Base-by-base conservation (phyloP, 1,139 yeast species). In the Blastobotrys aristatus region DNA sequence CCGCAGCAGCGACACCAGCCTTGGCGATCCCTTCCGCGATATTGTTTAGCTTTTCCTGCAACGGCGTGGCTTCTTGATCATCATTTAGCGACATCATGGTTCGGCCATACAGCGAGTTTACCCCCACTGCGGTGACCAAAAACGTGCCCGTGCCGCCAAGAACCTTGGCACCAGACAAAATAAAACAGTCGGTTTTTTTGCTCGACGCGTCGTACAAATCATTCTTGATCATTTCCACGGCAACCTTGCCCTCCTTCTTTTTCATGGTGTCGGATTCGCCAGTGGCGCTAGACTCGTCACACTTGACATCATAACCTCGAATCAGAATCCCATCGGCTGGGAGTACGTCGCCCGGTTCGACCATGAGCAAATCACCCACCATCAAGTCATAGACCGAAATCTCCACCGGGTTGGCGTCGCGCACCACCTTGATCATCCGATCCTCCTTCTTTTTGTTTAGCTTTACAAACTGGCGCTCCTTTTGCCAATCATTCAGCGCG, bases 11-110 rank as follows among this genome's bases (percentile, higher is more conserved):
- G 56, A 89, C 79, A 47, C 98, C 99, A 64, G 88, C 85, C 63
- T 87, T 88, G 31, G 97, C 92, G 53, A 94, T 92, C 18, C 94
- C 95, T 63, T 84, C 95, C 2, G 98, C 97, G 55, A 94, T 77
- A 50, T 74, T 72, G 60, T 86, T 83, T 53, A 94, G 75, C 59
- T 96, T 80, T 50, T 73, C 82, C 62, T 90, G 97, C 62, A 94
- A 69, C 1, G 98, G 98, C 4, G 99, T 94, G 22, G 77, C 77
- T 63, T 90, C 96, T 2, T 82, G 71, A 57, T 86, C 94, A 49
- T 77, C 76, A 32, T 57, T 53, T 48, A 94, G 70, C 27, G 95
- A 79, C 68, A 82, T 70, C 90, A 92, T 82, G 7, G 95, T 90
- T 61, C 89, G 80, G 24, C 98, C 99, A 65, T 89, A 87, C 63